Evolutionary conservation across 768 basidiomycete genomes (phyloP).

Genomic region (Kwoniella mangroviensis): DNA sequence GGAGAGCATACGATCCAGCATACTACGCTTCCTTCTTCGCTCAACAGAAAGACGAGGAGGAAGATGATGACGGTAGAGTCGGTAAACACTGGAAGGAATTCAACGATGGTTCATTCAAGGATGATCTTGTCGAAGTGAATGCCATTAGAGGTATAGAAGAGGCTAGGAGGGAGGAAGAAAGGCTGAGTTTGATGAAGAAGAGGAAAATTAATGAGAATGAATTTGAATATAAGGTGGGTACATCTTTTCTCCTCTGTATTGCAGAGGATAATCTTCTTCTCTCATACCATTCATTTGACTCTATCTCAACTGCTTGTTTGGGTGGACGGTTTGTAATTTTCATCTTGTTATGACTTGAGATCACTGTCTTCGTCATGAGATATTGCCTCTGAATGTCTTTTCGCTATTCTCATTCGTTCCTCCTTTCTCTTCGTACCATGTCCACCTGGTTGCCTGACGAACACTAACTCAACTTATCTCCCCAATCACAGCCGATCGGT

Average conservation of each 20-base stretch:
- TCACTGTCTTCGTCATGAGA: too few species aligned
- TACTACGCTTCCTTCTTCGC: conserved; percentile 54
- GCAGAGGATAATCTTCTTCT: neutral
- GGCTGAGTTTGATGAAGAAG: conserved; percentile 32
- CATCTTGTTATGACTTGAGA: too few species aligned
- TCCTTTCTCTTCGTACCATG: too few species aligned
- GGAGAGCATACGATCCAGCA: conserved; percentile 53
- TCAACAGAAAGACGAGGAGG: conserved; percentile 1
- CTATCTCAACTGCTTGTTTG: too few species aligned
- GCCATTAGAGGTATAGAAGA: conserved; percentile 41
- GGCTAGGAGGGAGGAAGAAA: conserved; percentile 38
- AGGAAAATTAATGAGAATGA: conserved; percentile 37
- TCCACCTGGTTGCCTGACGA: too few species aligned
- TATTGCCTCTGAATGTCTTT: too few species aligned
- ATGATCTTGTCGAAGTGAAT: conserved; percentile 42
- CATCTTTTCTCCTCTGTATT: neutral
- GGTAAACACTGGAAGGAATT: conserved; percentile 53
- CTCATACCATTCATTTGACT: neutral
- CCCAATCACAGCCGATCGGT: conserved; percentile 48
- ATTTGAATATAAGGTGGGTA: conserved; percentile 52
- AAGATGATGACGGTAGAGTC: conserved; percentile 42
- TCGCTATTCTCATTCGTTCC: too few species aligned
- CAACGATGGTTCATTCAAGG: conserved; percentile 27
- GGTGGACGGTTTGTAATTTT: too few species aligned
- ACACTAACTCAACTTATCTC: neutral